Base-by-base conservation (phyloP, 2,329 filamentous ascomycete species). In the Cordyceps farinosa region DNA sequence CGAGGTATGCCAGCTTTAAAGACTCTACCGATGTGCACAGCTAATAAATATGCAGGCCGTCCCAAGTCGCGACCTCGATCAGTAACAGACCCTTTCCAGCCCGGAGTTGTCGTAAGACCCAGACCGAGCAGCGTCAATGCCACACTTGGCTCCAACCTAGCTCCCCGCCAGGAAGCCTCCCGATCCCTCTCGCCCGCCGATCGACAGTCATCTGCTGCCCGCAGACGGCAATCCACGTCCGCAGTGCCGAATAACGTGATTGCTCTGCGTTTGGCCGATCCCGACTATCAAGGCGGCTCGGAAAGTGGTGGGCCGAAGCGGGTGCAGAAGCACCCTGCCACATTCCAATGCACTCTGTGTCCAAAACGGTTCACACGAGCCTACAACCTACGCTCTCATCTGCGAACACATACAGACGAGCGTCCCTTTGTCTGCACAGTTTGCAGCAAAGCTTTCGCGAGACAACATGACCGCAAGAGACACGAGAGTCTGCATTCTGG, bases 291-390 rank as follows among this genome's bases (percentile, higher is more conserved):
- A 62, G 87, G 86, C 30, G 83, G 85, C 5, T 84, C 84, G 60
- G 79, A 84, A 13, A 79, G 79, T 51, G 86, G 88, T 54, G 83
- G 81, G 45, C 78, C 86, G 6, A 96, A 95, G 74, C 88, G 95
- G n/a, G 88, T 92, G 1, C 95, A 99, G 75, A 99, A 99, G 73
- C 95, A 99, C 70, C 95, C 95, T 0, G 95, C 95, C 7, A 99
- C 93, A 0, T 99, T 98, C 77, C 93, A 98, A 73, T 99, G 95
- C 75, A 90, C 79, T 10, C 80, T 98, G 9, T 99, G 95, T 70
- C 93, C 95, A 0, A 99, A 99, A 76, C 87, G 92, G 17, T 99
- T 99, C 73, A 99, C 95, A 0, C 86, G 95, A 63, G 95, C 95
- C 0, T 99, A 99, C 78, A 99, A 99, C 72, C 79, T 99, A 61